Percentiles rank a stretch among this genome's conserved stretches.
Evolutionary conservation across 1,284 basidiomycete species (phyloP).

Genomic region (Sanghuangporus baumii): DNA sequence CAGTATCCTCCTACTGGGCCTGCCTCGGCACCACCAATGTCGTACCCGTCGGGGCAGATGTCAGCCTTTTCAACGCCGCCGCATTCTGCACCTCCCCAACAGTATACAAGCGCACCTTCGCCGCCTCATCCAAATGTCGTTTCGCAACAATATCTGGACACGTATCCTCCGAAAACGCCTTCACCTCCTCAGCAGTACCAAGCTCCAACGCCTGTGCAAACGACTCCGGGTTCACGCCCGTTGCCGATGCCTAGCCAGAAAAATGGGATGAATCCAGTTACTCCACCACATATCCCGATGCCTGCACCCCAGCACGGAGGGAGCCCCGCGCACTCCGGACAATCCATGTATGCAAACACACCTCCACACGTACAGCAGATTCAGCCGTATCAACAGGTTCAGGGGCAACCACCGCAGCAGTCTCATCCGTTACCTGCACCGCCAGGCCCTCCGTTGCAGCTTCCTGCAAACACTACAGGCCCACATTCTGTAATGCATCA

Average conservation of each 20-base stretch:
- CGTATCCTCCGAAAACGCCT: slow-evolving; percentile 26
- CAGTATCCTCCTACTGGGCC: slow-evolving; percentile 28
- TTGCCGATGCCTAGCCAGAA: slow-evolving; percentile 20
- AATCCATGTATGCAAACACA: not conserved
- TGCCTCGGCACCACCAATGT: slow-evolving; percentile 24
- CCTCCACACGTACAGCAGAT: slow-evolving; percentile 11
- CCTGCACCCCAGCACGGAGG: slow-evolving; percentile 6
- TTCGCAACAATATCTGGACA: slow-evolving; percentile 32
- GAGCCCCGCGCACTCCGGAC: slow-evolving; percentile 1
- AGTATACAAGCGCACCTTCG: slow-evolving; percentile 21
- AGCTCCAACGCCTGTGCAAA: slow-evolving; percentile 9
- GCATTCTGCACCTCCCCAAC: slow-evolving; percentile 32
- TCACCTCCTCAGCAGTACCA: slow-evolving; percentile 21
- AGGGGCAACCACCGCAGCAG: not conserved
- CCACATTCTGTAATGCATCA: slow-evolving; percentile 5
- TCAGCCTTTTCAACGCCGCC: slow-evolving; percentile 21
- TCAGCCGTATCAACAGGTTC: not conserved
- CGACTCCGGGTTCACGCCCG: slow-evolving; percentile 20
- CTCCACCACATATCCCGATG: slow-evolving; percentile 11
- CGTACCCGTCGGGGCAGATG: slow-evolving; percentile 17
- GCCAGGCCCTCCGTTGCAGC: slow-evolving; percentile 15
- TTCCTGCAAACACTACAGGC: slow-evolving; percentile 5
- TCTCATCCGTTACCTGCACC: slow-evolving; percentile 13
- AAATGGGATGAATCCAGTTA: slow-evolving; percentile 4
- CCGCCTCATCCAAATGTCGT: slow-evolving; percentile 23